These are phyloP conservation scores for Botrytis porri DNA, from an alignment of 2,329 filamentous ascomycete genomes.

Conservation along the genomic window DNA sequence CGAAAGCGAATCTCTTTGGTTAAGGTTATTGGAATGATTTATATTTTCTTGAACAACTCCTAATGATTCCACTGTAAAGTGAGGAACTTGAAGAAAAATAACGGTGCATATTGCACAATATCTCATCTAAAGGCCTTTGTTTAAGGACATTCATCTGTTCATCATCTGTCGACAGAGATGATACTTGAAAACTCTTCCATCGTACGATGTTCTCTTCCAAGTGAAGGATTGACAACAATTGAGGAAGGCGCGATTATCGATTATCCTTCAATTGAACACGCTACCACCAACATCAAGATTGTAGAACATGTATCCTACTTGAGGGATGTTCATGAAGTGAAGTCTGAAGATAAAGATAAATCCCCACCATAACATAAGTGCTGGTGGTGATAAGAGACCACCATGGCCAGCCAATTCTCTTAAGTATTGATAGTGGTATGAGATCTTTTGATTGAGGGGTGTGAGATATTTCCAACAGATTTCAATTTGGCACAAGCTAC, in stretches of 20 bases:
- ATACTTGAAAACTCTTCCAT: background rate
- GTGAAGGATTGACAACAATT: background rate
- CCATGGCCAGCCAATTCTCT: background rate
- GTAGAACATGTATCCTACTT: background rate
- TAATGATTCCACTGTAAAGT: background rate
- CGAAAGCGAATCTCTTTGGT: background rate
- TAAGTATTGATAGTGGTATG: too few relatives aligned
- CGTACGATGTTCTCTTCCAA: background rate
- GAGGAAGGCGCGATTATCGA: background rate
- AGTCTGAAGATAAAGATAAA: background rate
- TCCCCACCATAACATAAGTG: background rate
- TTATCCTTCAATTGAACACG: background rate
- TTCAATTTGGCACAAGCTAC: background rate
- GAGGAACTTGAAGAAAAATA: too few relatives aligned
- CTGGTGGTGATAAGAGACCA: background rate
- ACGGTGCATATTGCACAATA: background rate
- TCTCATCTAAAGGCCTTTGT: background rate
- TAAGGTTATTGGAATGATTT: background rate
- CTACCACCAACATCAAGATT: background rate
- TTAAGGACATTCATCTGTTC: too few relatives aligned
- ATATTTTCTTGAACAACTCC: background rate
- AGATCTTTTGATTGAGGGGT: too few relatives aligned
- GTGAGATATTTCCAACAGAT: too few relatives aligned
- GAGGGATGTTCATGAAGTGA: background rate
- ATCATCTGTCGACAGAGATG: background rate